phyloP scores from a whole-genome alignment of 2,329 filamentous ascomycete genomes.

The Diaporthe citriasiana region DNA sequence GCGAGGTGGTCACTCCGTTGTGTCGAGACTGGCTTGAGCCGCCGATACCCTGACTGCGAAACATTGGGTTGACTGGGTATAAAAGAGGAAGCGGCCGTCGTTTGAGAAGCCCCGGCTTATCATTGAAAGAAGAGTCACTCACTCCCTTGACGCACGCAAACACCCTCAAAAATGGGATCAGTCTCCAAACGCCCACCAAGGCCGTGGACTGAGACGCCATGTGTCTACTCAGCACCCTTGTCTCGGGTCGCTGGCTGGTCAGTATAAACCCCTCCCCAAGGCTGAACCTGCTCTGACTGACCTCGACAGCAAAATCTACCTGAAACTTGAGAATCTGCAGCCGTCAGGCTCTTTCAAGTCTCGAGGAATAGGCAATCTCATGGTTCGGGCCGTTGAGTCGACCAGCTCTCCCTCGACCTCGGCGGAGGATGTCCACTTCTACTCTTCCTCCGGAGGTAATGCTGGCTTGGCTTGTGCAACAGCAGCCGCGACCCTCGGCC shows the following conservation, averaged over 20 bases:
- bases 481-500: constrained; percentile 72
- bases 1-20: not conserved
- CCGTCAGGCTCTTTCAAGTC: constrained; percentile 90
- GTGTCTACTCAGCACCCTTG: constrained; percentile 74
- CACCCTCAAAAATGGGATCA: constrained; percentile 48
- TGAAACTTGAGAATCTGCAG: constrained; percentile 87
- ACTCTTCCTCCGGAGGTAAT: constrained; percentile 81
- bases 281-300: not conserved
- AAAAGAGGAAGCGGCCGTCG: not conserved
- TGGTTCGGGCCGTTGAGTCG: constrained; percentile 63
- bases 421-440: constrained; percentile 71
- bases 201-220: constrained; percentile 78
- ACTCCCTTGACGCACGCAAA: not conserved
- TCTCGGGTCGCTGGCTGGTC: constrained; percentile 79
- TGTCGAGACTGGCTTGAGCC: constrained; percentile 6
- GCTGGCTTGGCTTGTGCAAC: constrained; percentile 85
- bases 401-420: constrained; percentile 47
- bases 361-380: constrained; percentile 79
- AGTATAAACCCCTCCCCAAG: constrained; percentile 45
- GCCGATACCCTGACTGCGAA: not conserved
- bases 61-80: not conserved
- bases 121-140: not conserved
- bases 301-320: constrained; percentile 75
- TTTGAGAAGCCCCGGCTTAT: not conserved
- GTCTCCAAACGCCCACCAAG: constrained; percentile 46